Evolutionary conservation across 352 stramenopile species (phyloP), one percentile per base, ranked within the genome.

Genomic region (Phytophthora colocasiae): DNA sequence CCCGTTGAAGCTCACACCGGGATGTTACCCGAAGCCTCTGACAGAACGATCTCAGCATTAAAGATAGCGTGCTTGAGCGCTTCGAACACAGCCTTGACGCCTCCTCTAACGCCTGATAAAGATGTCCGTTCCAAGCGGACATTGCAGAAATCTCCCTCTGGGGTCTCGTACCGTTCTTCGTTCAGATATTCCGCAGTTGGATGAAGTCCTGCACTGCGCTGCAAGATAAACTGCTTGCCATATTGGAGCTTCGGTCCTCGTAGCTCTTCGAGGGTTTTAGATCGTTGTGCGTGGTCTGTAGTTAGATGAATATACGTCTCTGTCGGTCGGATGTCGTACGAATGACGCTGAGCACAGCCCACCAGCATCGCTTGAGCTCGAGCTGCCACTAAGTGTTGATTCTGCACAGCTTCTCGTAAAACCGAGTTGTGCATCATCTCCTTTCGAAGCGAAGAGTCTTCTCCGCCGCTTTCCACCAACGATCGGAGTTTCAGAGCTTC

Each of bases 161-260:
- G 59, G 29, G 67, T 70, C 60, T 81, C 69, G 51, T 61, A 72
- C 22, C 61, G 50, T 26, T 71, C 50, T 34, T 84, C 66, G 14
- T 71, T 63, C 27, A 69, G 62, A 27, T 67, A 77, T 1, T 55
- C 43, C 5, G 59, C 46, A 5, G 69, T 63, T 7, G 69, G 45
- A 47, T 84, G 71, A 7, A 86, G 36, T 10, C 77, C 74, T 9
- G 70, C 71, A 53, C 61, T 80, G 11, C 77, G 77, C 45, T 80
- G 68, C 29, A 61, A 43, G 11, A 87, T 60, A 46, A 86, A 80
- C 19, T 58, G 47, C 19, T 59, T 59, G 9, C 76, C 78, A 11
- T 75, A 53, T n/a, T 63, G 50, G 3, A 90, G 61, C 57, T 87
- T 83, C 50, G 70, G 55, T 3, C 46, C 56, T 36, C 77, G 73